Conservation (phyloP, 352 stramenopile genomes). For the Globisporangium paddicum region DNA sequence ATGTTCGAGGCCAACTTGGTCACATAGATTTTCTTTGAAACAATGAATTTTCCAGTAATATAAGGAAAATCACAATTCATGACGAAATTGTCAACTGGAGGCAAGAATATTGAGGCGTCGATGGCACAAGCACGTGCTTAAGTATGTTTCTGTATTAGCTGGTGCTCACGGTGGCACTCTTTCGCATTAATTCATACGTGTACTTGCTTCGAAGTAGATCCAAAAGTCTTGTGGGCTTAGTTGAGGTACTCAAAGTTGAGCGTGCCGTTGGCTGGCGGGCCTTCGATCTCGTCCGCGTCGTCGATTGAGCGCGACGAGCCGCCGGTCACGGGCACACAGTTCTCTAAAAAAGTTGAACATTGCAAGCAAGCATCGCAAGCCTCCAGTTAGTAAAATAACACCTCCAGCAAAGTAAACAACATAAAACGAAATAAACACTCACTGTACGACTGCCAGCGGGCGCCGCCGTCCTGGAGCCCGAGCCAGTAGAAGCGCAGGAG, state of each 20-base stretch:
- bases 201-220: too few species aligned
- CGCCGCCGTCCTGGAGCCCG: constrained; percentile 23
- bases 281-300: neutral
- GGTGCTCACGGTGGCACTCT: too few species aligned
- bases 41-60: too few species aligned
- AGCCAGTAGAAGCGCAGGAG: constrained; percentile 46
- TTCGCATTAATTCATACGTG: too few species aligned
- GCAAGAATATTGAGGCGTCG: too few species aligned
- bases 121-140: too few species aligned
- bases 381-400: neutral
- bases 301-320: neutral
- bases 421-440: constrained; percentile 6
- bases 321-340: neutral
- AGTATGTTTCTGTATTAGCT: too few species aligned
- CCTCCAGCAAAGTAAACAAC: neutral
- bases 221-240: neutral
- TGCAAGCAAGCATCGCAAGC: neutral
- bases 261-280: neutral
- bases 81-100: too few species aligned
- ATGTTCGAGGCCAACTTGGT: too few species aligned
- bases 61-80: too few species aligned
- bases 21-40: too few species aligned
- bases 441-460: constrained; percentile 41
- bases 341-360: neutral
- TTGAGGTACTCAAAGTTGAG: neutral